Percentiles rank a stretch among this genome's conserved stretches.
phyloP scores from a whole-genome alignment of 208 protist species.

The Endotrypanum monterogeii region DNA sequence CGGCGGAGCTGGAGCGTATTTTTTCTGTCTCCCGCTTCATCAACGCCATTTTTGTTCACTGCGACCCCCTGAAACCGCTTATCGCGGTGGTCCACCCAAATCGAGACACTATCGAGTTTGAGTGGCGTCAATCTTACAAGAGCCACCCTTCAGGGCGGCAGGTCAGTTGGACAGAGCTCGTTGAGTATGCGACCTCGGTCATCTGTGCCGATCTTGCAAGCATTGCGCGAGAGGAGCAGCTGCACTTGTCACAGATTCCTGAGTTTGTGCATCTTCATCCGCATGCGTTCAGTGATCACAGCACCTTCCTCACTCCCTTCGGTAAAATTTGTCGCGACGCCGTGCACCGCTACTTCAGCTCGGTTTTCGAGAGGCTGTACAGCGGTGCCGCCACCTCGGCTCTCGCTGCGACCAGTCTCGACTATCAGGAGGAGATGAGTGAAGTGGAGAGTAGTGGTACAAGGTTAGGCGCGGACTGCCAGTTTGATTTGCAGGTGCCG shows the following conservation, averaged over 20 bases:
- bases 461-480: not conserved
- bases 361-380: conserved; percentile 71
- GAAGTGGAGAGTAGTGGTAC: conserved; percentile 37
- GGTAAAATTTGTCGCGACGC: conserved; percentile 61
- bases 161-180: conserved; percentile 72
- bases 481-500: conserved; percentile 53
- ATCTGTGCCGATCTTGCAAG: conserved; percentile 59
- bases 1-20: conserved; percentile 70
- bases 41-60: conserved; percentile 87
- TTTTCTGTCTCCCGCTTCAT: conserved; percentile 82
- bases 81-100: conserved; percentile 87
- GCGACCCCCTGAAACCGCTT: conserved; percentile 65
- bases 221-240: conserved; percentile 52
- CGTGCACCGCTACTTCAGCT: conserved; percentile 71
- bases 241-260: conserved; percentile 71
- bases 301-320: conserved; percentile 77
- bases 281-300: conserved; percentile 82
- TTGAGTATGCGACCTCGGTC: conserved; percentile 56
- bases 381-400: conserved; percentile 25
- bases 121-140: conserved; percentile 56
- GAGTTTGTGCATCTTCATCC: conserved; percentile 83
- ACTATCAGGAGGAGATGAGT: conserved; percentile 28
- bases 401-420: conserved; percentile 7
- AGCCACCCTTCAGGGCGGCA: conserved; percentile 16
- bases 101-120: conserved; percentile 83